A percentile compares a stretch with the other conserved stretches of the same genome.
phyloP scores from a whole-genome alignment of 176 grass and related monocot species.

The Leersia perrieri region DNA sequence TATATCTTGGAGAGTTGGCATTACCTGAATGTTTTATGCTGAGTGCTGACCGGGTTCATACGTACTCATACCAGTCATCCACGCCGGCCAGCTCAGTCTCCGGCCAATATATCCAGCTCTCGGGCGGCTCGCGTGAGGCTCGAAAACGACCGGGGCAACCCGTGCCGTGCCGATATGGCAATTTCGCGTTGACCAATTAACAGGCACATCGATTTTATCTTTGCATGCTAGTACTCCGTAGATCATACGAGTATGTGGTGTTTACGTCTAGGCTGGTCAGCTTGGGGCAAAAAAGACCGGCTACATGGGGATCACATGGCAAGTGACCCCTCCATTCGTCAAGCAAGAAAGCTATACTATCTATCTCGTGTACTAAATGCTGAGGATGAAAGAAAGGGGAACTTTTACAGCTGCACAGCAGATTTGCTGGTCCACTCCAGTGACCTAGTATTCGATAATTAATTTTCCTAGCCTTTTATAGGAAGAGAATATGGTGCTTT shows the following conservation, averaged over 20 bases:
- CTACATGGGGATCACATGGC: not conserved
- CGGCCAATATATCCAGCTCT: not conserved
- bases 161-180: not conserved
- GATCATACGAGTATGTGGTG: not conserved
- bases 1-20: too few species aligned
- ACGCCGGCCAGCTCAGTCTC: not conserved
- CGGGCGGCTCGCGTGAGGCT: not conserved
- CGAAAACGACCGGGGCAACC: not conserved
- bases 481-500: not conserved
- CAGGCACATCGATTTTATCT: not conserved
- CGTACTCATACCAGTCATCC: too few species aligned
- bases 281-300: not conserved
- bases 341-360: not conserved
- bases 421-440: not conserved
- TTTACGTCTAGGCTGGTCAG: not conserved
- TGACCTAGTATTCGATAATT: not conserved
- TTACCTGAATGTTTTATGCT: not conserved
- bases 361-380: not conserved
- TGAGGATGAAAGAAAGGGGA: not conserved
- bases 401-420: slow-evolving; percentile 9
- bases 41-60: not conserved
- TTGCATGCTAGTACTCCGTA: too few species aligned
- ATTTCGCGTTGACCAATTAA: not conserved
- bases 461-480: not conserved
- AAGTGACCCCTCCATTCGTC: not conserved